Evolutionary conservation across 78 protist species (phyloP), one percentile per base, ranked within the genome.

Genomic region (Isochrysis galbana): DNA sequence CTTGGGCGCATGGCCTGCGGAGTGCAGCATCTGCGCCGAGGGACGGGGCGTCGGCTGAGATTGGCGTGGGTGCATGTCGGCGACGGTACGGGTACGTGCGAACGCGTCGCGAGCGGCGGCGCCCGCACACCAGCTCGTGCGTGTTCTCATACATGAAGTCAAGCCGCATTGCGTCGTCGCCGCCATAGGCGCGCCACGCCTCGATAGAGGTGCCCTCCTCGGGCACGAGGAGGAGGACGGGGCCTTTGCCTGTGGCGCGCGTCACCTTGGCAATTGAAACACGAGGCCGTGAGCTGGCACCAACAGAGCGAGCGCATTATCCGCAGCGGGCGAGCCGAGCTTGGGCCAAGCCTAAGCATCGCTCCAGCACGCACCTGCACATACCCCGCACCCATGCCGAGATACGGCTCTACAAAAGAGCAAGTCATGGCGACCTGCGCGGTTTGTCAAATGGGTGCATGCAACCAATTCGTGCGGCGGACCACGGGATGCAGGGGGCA

Each of bases 181-280:
- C 19, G n/a, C 86, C 48, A 5, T 29, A 38, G 36, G 86, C 48
- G 36, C 86, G 46, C 86, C 86, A 77, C 86, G 86, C 86, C 86
- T 77, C 86, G n/a, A 77, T 5, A 29, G 0, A 44, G 86, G 47
- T 1, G 32, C 47, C 46, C 21, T 5, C 42, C 34, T 5, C 86
- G 48, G 86, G 86, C 17, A 41, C 36, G 32, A 77, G 47, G 47
- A 77, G 86, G 36, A 77, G 48, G 23, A 77, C 86, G 32, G 86
- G 86, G 47, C 86, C 86, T 21, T 5, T 19, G 36, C 86, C 86
- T 2, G 42, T 36, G 34, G 84, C 84, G 84, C 84, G 84, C 41
- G 84, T 74, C 46, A 39, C 80, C 23, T 19, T 11, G 11, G 67
- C 19, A 19, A 22, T 11, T 54, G 67, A 54, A 11, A 19, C 67